phyloP scores from a whole-genome alignment of 441 rosid genomes.

The Metrosideros polymorpha region DNA sequence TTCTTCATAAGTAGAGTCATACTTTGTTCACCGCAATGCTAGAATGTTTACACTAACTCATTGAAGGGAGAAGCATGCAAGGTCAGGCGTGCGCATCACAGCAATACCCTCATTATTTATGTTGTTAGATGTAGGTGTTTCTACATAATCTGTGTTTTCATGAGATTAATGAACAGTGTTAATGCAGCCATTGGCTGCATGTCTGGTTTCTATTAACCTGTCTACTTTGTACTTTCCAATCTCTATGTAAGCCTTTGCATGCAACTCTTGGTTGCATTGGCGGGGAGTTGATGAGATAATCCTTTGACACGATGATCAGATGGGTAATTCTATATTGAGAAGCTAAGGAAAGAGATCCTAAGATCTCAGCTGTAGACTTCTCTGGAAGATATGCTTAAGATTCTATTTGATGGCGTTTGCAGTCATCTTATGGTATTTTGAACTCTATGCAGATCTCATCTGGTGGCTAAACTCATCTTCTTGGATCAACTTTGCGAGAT shows the following conservation, averaged over 20 bases:
- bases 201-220: neutral
- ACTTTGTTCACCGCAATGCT: neutral
- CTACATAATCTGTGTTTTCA: neutral
- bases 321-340: neutral
- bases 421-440: neutral
- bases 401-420: neutral
- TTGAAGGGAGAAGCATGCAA: neutral
- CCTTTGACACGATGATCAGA: neutral
- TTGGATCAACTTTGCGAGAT: constrained; percentile 92
- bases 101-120: neutral
- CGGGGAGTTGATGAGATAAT: neutral
- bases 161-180: neutral
- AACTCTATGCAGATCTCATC: constrained; percentile 58
- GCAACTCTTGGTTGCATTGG: neutral
- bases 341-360: neutral
- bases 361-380: neutral
- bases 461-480: constrained; percentile 90
- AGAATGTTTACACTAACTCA: neutral
- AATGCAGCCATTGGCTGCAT: neutral
- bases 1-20: neutral
- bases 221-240: neutral
- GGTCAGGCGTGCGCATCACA: neutral
- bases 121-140: neutral
- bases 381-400: neutral
- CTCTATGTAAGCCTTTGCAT: neutral